These are phyloP conservation scores for Pythium grandisporangium DNA, from an alignment of 352 stramenopile species.

Conservation along the genomic window DNA sequence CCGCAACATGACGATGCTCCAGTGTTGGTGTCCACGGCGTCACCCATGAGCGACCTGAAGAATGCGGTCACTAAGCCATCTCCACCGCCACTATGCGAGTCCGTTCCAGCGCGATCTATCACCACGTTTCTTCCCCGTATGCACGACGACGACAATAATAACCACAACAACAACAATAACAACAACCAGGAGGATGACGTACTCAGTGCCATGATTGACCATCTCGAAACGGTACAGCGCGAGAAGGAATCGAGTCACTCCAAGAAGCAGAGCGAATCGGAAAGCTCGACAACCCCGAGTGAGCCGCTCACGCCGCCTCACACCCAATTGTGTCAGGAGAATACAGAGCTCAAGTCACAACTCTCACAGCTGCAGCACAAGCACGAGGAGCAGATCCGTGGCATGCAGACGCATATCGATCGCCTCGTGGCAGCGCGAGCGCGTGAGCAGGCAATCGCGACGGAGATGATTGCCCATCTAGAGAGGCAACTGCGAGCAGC, in stretches of 20 bases:
- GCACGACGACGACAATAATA: neutral
- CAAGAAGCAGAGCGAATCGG: neutral
- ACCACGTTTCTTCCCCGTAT: too few species aligned
- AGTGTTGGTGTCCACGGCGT: too few species aligned
- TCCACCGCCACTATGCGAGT: too few species aligned
- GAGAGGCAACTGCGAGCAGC: slow-evolving; percentile 2
- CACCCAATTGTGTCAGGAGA: slow-evolving; percentile 9
- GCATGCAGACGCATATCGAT: slow-evolving; percentile 1
- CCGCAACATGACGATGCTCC: too few species aligned
- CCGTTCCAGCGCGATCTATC: too few species aligned
- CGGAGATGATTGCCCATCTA: slow-evolving; percentile 6
- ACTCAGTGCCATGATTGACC: neutral
- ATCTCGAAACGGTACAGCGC: neutral
- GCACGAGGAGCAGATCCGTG: slow-evolving; percentile 5
- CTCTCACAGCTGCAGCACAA: slow-evolving; percentile 6
- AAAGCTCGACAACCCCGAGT: neutral
- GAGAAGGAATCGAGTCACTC: slow-evolving; percentile 1
- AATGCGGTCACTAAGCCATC: too few species aligned
- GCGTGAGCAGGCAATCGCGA: slow-evolving; percentile 6
- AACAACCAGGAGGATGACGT: neutral
- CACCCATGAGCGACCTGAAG: too few species aligned
- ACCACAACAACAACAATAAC: neutral
- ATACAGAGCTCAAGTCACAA: slow-evolving; percentile 6
- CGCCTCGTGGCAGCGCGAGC: neutral
- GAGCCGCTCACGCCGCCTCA: slow-evolving; percentile 2